A percentile compares a stretch with the other conserved stretches of the same genome.
Conservation (phyloP, 2,329 filamentous ascomycete species). For the Tolypocladium nubicola region DNA sequence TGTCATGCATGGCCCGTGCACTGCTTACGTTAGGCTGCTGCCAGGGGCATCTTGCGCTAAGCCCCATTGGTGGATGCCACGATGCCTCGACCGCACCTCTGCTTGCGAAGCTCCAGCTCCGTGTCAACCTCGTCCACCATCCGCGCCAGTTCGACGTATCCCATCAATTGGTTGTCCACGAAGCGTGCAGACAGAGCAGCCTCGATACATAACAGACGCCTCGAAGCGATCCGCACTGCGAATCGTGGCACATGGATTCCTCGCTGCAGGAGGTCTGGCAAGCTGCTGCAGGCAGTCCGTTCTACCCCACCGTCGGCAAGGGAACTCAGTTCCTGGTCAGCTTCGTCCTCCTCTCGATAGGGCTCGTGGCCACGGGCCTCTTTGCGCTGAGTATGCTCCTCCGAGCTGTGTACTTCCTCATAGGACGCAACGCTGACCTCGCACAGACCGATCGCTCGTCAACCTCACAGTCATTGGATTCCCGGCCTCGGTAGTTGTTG, state of each 20-base stretch:
- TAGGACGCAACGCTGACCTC: conserved; percentile 2
- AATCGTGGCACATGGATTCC: conserved; percentile 53
- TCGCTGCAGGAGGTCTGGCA: conserved; percentile 88
- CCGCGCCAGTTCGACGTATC: background rate
- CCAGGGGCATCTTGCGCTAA: conserved; percentile 13
- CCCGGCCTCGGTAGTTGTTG: conserved; percentile 80
- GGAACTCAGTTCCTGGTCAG: conserved; percentile 73
- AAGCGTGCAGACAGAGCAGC: background rate
- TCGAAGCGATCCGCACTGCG: background rate
- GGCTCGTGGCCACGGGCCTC: conserved; percentile 61
- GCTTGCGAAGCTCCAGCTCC: conserved; percentile 4
- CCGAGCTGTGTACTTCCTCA: background rate
- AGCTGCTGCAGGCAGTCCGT: conserved; percentile 79
- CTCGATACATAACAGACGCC: background rate
- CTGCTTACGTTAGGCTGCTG: conserved; percentile 17
- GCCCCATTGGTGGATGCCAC: conserved; percentile 21
- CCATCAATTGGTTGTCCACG: background rate
- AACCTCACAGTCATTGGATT: conserved; percentile 71
- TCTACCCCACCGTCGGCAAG: conserved; percentile 71
- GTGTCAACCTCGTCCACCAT: conserved; percentile 1
- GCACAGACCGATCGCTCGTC: conserved; percentile 65
- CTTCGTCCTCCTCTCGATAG: conserved; percentile 62
- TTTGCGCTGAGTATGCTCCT: conserved; percentile 71
- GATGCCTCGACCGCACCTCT: conserved; percentile 17
- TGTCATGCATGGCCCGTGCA: conserved; percentile 10